phyloP scores from a whole-genome alignment of 495 filamentous ascomycete species.

The Cryomyces minteri region DNA sequence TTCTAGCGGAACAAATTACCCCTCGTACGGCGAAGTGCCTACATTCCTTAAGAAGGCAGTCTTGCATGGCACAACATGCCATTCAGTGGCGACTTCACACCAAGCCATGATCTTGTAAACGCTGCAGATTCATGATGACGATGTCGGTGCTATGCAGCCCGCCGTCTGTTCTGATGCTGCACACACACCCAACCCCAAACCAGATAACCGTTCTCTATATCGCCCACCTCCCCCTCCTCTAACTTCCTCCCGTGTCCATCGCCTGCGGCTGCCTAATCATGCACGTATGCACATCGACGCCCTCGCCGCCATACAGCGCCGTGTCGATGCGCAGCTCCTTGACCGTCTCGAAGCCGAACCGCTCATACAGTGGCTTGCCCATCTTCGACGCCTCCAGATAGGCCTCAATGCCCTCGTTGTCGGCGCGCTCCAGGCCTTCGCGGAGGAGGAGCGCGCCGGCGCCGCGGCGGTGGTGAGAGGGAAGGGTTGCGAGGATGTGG shows the following conservation, averaged over 20 bases:
- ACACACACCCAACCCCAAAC: too few species aligned
- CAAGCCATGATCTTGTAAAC: too few species aligned
- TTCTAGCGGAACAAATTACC: too few species aligned
- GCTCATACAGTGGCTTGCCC: constrained; percentile 11
- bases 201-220: too few species aligned
- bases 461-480: constrained; percentile 7
- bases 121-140: too few species aligned
- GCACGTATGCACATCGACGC: constrained; percentile 5
- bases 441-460: constrained; percentile 6
- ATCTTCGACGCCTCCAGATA: constrained; percentile 9
- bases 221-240: too few species aligned
- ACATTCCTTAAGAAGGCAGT: too few species aligned
- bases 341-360: constrained; percentile 6
- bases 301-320: constrained; percentile 3
- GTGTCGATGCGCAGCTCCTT: constrained; percentile 7
- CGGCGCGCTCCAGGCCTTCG: constrained; percentile 9
- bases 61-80: too few species aligned
- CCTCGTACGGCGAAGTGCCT: too few species aligned
- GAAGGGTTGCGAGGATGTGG: constrained; percentile 5
- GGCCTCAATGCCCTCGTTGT: constrained; percentile 5
- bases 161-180: too few species aligned
- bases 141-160: too few species aligned
- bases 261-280: constrained; percentile 6
- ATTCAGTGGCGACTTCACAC: too few species aligned
- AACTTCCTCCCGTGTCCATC: not conserved